These are phyloP conservation scores for Diospyros lotus DNA, from an alignment of 148 eudicot species.

Conservation along the genomic window DNA sequence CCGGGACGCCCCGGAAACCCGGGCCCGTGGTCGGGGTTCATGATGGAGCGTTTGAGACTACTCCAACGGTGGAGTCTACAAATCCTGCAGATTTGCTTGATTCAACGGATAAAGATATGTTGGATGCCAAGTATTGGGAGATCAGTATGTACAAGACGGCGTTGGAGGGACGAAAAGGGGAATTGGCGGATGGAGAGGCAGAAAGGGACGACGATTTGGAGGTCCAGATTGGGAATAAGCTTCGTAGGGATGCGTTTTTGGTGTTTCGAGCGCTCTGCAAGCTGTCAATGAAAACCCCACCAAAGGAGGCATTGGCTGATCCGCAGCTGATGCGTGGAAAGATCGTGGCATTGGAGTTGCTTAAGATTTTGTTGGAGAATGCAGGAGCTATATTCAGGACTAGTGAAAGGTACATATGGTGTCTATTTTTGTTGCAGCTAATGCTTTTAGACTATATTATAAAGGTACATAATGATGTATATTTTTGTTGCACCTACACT, in stretches of 20 bases:
- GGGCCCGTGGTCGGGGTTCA: conserved; percentile 42
- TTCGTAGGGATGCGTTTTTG: conserved; percentile 89
- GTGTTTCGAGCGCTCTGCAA: conserved; percentile 95
- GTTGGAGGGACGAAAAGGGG: conserved; percentile 93
- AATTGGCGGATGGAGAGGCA: conserved; percentile 71
- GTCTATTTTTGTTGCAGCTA: background rate
- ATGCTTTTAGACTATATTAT: conserved; percentile 4
- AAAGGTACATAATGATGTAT: conserved; percentile 45
- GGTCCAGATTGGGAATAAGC: conserved; percentile 95
- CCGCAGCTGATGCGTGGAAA: conserved; percentile 88
- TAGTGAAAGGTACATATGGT: conserved; percentile 69
- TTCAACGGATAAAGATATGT: conserved; percentile 96
- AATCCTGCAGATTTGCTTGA: conserved; percentile 96
- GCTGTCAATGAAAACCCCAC: conserved; percentile 97
- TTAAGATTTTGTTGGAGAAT: conserved; percentile 96
- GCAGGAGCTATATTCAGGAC: conserved; percentile 96
- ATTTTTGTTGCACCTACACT: background rate
- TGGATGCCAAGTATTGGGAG: conserved; percentile 99
- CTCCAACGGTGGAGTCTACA: conserved; percentile 79
- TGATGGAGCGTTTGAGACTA: conserved; percentile 93
- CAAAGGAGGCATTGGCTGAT: conserved; percentile 83
- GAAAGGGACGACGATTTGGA: conserved; percentile 92
- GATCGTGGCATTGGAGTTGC: conserved; percentile 94
- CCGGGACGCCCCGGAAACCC: conserved; percentile 30
- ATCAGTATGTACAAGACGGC: conserved; percentile 97